These are phyloP conservation scores for Aegilops umbellulata DNA, from an alignment of 176 grass and related monocot species.

Conservation along the genomic window DNA sequence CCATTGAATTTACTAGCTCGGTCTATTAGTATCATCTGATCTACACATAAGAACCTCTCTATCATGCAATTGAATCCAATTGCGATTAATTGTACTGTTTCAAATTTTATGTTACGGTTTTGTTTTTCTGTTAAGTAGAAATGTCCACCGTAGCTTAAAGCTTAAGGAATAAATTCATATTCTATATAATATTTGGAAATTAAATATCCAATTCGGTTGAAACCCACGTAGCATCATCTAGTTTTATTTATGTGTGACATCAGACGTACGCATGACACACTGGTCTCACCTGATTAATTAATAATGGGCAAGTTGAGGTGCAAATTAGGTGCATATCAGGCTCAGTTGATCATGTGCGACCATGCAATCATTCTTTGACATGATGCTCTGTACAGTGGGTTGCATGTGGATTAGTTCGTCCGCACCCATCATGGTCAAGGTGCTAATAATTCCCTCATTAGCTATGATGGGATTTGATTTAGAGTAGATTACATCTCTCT, in stretches of 20 bases:
- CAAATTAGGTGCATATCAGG: constrained; percentile 20
- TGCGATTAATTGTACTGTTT: too few relatives aligned
- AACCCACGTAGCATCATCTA: too few relatives aligned
- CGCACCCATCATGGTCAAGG: constrained; percentile 32
- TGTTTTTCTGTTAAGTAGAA: too few relatives aligned
- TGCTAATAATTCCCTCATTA: constrained; percentile 41
- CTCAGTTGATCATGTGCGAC: constrained; percentile 28
- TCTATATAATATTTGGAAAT: too few relatives aligned
- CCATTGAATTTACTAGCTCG: too few relatives aligned
- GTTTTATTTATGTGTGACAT: background rate
- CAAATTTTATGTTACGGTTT: too few relatives aligned
- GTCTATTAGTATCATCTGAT: too few relatives aligned
- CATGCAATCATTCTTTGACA: constrained; percentile 17
- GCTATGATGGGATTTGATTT: constrained; percentile 21
- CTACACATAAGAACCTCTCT: too few relatives aligned
- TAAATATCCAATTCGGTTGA: too few relatives aligned
- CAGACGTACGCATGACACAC: background rate
- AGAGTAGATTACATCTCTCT: constrained; percentile 1
- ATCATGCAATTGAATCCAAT: too few relatives aligned
- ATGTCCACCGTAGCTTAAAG: too few relatives aligned
- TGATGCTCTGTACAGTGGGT: constrained; percentile 24
- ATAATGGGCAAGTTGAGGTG: constrained; percentile 16
- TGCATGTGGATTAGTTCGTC: constrained; percentile 47
- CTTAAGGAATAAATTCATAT: background rate
- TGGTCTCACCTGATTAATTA: background rate